Evolutionary conservation across 2,329 filamentous ascomycete genomes (phyloP).

Genomic region (Scedosporium boydii): DNA sequence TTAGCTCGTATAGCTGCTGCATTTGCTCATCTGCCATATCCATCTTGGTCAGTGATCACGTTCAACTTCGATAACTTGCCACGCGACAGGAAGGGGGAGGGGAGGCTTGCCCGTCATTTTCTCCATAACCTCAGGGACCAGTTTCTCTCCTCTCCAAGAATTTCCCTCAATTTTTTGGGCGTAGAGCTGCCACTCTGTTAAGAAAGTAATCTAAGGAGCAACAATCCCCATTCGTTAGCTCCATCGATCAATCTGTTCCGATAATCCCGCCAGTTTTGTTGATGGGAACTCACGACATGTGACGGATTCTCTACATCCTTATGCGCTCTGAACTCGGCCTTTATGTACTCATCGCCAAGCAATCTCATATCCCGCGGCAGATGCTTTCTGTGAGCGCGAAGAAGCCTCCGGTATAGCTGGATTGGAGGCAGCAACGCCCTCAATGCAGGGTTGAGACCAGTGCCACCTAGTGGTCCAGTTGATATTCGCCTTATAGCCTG

Average conservation of each 20-base stretch:
- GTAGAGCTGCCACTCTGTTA: slow-evolving; percentile 94
- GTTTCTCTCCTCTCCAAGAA: slow-evolving; percentile 56
- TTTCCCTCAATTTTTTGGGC: slow-evolving; percentile 88
- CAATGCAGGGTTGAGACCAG: slow-evolving; percentile 25
- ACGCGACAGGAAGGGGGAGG: too few species aligned
- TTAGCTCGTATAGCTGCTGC: slow-evolving; percentile 86
- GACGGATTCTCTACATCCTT: slow-evolving; percentile 77
- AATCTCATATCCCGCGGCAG: slow-evolving; percentile 66
- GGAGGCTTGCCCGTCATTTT: slow-evolving; percentile 51
- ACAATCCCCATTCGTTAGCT: too few species aligned
- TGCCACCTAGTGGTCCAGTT: not conserved
- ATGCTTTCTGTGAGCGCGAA: slow-evolving; percentile 76
- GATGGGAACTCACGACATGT: too few species aligned
- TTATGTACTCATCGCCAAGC: slow-evolving; percentile 87
- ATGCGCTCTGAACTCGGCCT: slow-evolving; percentile 83
- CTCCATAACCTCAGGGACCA: slow-evolving; percentile 17
- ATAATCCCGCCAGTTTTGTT: too few species aligned
- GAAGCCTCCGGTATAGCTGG: slow-evolving; percentile 76
- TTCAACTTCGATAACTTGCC: too few species aligned
- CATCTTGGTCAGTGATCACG: not conserved
- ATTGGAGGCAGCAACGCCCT: slow-evolving; percentile 78
- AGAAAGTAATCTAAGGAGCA: slow-evolving; percentile 79
- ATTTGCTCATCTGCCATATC: slow-evolving; percentile 74
- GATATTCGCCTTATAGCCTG: not conserved
- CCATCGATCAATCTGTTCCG: too few species aligned